Base-by-base conservation (phyloP, 116 monocot genomes). In the Zostera marina region DNA sequence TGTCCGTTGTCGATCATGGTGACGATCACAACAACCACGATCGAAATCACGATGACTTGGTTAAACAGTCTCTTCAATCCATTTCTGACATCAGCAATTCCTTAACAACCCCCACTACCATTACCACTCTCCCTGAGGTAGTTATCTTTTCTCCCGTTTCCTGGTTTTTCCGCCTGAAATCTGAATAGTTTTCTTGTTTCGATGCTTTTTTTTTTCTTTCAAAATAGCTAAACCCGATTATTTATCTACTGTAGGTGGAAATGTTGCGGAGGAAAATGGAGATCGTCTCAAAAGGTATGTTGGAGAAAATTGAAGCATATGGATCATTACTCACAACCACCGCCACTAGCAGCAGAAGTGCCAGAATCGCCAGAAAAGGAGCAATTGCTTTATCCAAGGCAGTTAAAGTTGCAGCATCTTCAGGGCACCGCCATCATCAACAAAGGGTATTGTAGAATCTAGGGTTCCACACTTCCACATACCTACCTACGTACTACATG, bases 241-340 rank as follows among this genome's bases (percentile, higher is more conserved):
- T 56, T 16, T 40, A n/a, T n/a, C 8, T 53, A 12, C 8, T 53
- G 11, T 40, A 84, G 84, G 79, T 85, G 63, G 85, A 91, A 59
- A 69, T 63, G 66, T 49, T 91, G 70, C 68, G 71, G 76, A 76
- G 60, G 58, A 85, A 77, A 63, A 91, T 91, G 85, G 85, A 85
- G 63, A 65, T 71, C 39, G n/a, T 90, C 23, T 84, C 84, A 40
- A 84, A 61, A 56, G 90, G 79, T 56, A 84, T 81, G 85, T 32
- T 75, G 32, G 74, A 79, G 72, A 81, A 66, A 63, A 63, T 78
- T 67, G 75, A 70, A 53, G 77, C 56, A 67, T 71, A 73, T 56
- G 58, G 62, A 8, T 38, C 48, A 25, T 55, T 77, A 56, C 65
- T 75, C 51, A 26, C 41, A 0, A 24, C 56, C 65, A 70, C 45